phyloP scores from a whole-genome alignment of 805 yeast genomes.

The Citeromyces nyonsensis region DNA sequence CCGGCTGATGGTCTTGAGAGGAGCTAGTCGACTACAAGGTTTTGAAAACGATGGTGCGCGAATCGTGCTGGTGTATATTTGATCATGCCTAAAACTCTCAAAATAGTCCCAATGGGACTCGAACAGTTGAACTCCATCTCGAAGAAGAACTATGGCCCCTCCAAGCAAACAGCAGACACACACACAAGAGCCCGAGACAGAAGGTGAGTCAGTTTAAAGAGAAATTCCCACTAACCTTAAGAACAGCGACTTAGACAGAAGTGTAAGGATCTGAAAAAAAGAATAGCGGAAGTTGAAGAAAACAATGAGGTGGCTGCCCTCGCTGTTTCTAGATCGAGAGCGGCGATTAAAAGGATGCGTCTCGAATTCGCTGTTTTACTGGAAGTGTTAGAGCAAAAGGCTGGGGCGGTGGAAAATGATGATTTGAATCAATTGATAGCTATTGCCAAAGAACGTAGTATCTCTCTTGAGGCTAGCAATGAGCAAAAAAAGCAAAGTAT shows the following conservation, averaged over 20 bases:
- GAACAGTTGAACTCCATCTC: too few species aligned
- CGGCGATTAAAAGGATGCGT: conserved; percentile 62
- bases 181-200: too few species aligned
- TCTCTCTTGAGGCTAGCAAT: conserved; percentile 6
- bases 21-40: too few species aligned
- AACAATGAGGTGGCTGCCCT: conserved; percentile 64
- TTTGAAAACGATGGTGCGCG: too few species aligned
- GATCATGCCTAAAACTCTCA: too few species aligned
- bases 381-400: conserved; percentile 60
- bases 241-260: conserved; percentile 37
- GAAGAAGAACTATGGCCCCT: too few species aligned
- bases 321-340: conserved; percentile 64
- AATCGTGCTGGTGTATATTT: too few species aligned
- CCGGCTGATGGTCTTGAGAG: too few species aligned
- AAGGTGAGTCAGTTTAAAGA: too few species aligned
- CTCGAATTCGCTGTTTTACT: conserved; percentile 71
- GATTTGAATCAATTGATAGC: conserved; percentile 5
- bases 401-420: conserved; percentile 6
- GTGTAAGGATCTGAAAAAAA: conserved; percentile 54
- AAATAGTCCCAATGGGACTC: too few species aligned
- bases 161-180: too few species aligned
- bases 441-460: conserved; percentile 6
- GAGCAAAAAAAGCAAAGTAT: conserved; percentile 14
- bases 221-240: background rate
- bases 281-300: conserved; percentile 59